Conservation (phyloP, 2,329 filamentous ascomycete species). For the Claviceps fusiformis region DNA sequence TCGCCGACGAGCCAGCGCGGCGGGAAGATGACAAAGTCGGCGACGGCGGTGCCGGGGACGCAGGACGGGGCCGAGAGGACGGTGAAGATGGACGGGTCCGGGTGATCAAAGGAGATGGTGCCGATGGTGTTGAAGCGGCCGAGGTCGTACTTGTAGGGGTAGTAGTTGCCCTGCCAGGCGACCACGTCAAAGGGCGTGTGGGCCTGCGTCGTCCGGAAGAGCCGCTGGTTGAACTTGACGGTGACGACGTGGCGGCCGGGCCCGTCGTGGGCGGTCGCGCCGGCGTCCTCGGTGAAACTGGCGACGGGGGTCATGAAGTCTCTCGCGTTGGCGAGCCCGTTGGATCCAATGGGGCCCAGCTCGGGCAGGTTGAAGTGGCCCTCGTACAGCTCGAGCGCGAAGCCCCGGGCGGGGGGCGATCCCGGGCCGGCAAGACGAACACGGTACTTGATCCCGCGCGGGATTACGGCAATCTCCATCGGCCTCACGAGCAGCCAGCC, state of each 20-base stretch:
- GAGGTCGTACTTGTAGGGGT: conserved; percentile 72
- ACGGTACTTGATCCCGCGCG: conserved; percentile 59
- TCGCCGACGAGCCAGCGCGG: conserved; percentile 58
- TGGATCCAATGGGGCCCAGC: conserved; percentile 60
- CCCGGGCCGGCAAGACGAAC: conserved; percentile 46
- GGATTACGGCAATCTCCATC: conserved; percentile 66
- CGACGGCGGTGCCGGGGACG: conserved; percentile 58
- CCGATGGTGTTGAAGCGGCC: conserved; percentile 65
- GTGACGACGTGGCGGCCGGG: conserved; percentile 28
- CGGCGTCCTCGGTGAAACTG: conserved; percentile 46
- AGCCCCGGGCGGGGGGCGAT: conserved; percentile 44
- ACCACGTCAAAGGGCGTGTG: conserved; percentile 72
- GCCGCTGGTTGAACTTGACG: conserved; percentile 50
- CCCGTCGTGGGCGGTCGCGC: conserved; percentile 24
- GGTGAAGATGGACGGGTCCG: conserved; percentile 67
- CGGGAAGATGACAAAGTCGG: conserved; percentile 63
- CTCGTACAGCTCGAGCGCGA: conserved; percentile 62
- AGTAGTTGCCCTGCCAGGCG: conserved; percentile 70
- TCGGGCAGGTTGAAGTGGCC: conserved; percentile 60
- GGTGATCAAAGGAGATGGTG: conserved; percentile 60
- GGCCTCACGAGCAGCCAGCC: conserved; percentile 62
- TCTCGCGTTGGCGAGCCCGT: conserved; percentile 58
- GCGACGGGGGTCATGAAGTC: conserved; percentile 67
- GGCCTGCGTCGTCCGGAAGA: conserved; percentile 50
- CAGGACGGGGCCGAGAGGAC: conserved; percentile 49